Conservation (phyloP, 257 asterid species). For the Penstemon davidsonii region DNA sequence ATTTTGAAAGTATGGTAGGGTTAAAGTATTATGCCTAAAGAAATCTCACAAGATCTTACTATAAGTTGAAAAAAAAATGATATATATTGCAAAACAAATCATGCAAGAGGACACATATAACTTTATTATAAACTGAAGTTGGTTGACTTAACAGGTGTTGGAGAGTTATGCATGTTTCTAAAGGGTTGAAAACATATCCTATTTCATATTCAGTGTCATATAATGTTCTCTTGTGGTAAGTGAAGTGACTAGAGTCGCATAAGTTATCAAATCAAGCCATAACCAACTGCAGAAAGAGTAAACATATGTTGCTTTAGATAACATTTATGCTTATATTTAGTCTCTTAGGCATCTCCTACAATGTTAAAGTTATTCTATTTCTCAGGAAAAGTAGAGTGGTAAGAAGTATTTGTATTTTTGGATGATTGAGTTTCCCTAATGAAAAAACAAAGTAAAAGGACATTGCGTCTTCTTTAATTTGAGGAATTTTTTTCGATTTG, state of each 20-base stretch:
- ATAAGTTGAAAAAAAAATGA: neutral
- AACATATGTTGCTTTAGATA: neutral
- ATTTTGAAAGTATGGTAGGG: neutral
- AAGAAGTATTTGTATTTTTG: neutral
- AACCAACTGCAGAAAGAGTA: neutral
- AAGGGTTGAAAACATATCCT: neutral
- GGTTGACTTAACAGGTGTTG: neutral
- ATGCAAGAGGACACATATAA: neutral
- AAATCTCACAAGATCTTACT: constrained; percentile 3
- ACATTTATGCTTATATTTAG: neutral
- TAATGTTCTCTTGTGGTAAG: neutral
- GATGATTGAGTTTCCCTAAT: neutral
- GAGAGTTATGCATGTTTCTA: constrained; percentile 7
- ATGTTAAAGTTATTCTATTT: neutral
- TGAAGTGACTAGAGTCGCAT: constrained; percentile 14
- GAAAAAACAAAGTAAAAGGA: neutral
- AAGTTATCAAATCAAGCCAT: neutral
- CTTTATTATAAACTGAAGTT: neutral
- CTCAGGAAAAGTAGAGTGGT: neutral
- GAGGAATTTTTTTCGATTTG: neutral
- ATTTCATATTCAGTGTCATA: neutral
- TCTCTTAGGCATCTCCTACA: neutral
- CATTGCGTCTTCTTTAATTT: neutral
- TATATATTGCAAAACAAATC: neutral
- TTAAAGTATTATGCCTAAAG: neutral